phyloP scores from a whole-genome alignment of 2,329 filamentous ascomycete genomes.

The Aspergillus versicolor region DNA sequence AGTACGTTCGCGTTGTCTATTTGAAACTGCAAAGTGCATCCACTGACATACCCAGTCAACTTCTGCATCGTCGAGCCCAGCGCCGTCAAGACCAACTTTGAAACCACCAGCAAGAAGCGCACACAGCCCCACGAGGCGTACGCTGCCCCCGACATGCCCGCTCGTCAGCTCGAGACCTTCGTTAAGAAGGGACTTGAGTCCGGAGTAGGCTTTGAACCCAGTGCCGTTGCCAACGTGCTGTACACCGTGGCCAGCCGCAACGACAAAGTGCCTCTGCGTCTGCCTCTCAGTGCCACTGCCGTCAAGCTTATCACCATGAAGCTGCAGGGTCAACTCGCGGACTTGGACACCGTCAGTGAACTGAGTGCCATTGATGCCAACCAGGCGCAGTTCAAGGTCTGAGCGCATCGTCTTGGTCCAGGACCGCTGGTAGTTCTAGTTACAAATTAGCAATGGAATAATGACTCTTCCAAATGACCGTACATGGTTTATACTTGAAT shows the following conservation, averaged over 20 bases:
- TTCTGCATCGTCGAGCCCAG: slow-evolving; percentile 47
- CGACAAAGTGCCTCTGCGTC: background rate
- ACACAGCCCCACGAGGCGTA: slow-evolving; percentile 3
- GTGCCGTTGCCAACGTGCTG: background rate
- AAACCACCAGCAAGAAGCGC: slow-evolving; percentile 13
- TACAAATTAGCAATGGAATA: background rate
- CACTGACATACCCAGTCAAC: slow-evolving; percentile 24
- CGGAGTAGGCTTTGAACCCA: background rate
- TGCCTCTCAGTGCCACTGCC: slow-evolving; percentile 2
- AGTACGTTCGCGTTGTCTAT: background rate
- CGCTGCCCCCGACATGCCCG: background rate
- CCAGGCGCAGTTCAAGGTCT: background rate
- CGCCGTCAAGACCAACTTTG: slow-evolving; percentile 39
- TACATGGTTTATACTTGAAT: too few relatives aligned
- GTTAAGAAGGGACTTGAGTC: background rate
- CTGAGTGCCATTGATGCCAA: background rate
- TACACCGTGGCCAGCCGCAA: background rate
- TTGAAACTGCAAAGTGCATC: too few relatives aligned
- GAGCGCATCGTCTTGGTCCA: background rate
- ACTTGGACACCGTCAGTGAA: background rate
- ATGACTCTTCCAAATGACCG: too few relatives aligned
- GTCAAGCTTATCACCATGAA: background rate
- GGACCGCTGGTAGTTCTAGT: background rate
- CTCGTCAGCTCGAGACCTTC: background rate
- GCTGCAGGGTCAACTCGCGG: background rate